Conservation (phyloP, 1,139 yeast genomes). For the Lodderomyces pseudojiufengensis region DNA sequence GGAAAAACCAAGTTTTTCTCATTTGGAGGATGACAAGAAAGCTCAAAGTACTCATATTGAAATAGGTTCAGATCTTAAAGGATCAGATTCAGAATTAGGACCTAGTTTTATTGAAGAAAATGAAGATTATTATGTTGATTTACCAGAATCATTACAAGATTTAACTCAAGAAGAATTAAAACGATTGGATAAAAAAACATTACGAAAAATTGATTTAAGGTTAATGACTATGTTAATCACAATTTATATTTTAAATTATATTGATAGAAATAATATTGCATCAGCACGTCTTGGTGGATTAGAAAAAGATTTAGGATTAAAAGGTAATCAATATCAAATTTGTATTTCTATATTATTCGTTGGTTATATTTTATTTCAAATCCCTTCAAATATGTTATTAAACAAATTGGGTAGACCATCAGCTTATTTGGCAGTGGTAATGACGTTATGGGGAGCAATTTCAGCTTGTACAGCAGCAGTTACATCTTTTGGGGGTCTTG, state of each 20-base stretch:
- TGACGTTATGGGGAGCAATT: conserved; percentile 53
- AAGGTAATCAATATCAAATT: conserved; percentile 51
- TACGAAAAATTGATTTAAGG: conserved; percentile 48
- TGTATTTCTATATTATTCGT: conserved; percentile 56
- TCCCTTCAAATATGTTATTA: conserved; percentile 49
- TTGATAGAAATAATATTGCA: conserved; percentile 62
- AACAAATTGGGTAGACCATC: conserved; percentile 52
- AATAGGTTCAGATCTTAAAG: conserved; percentile 4
- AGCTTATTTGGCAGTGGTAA: conserved; percentile 45
- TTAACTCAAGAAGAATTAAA: conserved; percentile 35
- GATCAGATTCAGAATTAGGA: conserved; percentile 7
- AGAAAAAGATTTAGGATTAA: conserved; percentile 46
- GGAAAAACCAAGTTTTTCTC: conserved; percentile 7
- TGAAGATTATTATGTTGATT: conserved; percentile 12
- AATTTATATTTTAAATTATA: conserved; percentile 49
- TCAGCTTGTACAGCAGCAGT: conserved; percentile 39
- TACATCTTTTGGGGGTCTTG: conserved; percentile 28
- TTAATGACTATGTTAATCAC: conserved; percentile 54
- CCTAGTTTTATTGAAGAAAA: conserved; percentile 4
- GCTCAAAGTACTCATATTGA: conserved; percentile 10
- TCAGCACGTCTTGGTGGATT: conserved; percentile 59
- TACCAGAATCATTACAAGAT: conserved; percentile 33
- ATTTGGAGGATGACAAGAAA: conserved; percentile 8
- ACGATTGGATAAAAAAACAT: conserved; percentile 36
- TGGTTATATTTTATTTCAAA: conserved; percentile 58